Conservation (phyloP, 257 asterid genomes). For the Oldenlandia corymbosa region DNA sequence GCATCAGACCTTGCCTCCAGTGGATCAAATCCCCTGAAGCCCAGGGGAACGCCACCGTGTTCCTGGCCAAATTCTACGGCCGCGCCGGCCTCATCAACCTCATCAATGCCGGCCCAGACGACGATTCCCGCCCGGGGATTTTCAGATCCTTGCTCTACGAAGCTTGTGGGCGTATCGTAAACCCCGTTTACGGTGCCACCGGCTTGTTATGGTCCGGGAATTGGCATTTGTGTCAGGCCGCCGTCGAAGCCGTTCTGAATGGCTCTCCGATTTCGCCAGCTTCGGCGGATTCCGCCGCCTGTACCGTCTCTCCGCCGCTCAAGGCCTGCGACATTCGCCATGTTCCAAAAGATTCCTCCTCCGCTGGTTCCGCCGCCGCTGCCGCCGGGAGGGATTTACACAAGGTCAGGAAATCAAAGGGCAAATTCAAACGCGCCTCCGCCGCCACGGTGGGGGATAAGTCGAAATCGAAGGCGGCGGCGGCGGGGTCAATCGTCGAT, state of each 20-base stretch:
- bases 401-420: conserved; percentile 15
- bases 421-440: conserved; percentile 20
- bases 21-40: conserved; percentile 43
- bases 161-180: conserved; percentile 42
- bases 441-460: no score
- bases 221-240: conserved; percentile 41
- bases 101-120: conserved; percentile 34
- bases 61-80: conserved; percentile 44
- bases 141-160: conserved; percentile 39
- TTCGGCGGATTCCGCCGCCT: conserved; percentile 29
- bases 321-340: conserved; percentile 39
- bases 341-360: conserved; percentile 19
- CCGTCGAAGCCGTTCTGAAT: conserved; percentile 36
- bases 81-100: conserved; percentile 46
- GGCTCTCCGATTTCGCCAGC: conserved; percentile 31
- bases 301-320: conserved; percentile 21
- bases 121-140: conserved; percentile 30
- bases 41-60: conserved; percentile 41
- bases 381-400: conserved; percentile 16
- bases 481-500: conserved; percentile 12
- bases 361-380: conserved; percentile 1
- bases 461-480: conserved; percentile 15
- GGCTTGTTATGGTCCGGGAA: conserved; percentile 39
- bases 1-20: conserved; percentile 33
- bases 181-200: conserved; percentile 35